Base-by-base conservation (phyloP, 1,139 yeast species). In the Taphrina wiesneri region DNA sequence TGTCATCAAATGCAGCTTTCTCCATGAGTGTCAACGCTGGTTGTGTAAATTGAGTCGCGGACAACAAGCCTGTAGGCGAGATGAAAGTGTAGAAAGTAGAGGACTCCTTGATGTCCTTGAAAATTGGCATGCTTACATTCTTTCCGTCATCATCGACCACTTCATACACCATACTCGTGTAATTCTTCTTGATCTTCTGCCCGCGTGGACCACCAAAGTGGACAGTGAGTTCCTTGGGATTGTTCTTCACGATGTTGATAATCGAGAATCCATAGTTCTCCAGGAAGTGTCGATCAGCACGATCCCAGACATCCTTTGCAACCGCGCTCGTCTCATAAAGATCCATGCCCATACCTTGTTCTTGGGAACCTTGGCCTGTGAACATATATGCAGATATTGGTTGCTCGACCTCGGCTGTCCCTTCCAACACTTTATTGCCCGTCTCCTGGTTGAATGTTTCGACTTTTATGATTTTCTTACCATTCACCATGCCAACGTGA, bases 321-420 rank as follows among this genome's bases (percentile, higher is more conserved):
- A 95, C 97, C 51, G 85, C 90, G 65, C 97, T 89, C 62, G 90
- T 83, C 71, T 86, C 87, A 79, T 93, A 93, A 76, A 93, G 84
- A 79, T 95, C 99, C 99, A 93, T 93, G 82, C 99, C 99, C 99
- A 93, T 93, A 77, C 98, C 98, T 82, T 95, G 99, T 79, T 95
- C 99, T 81, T 93, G 99, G 69, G 99, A 92, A 77, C 99, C 99
- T 83, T 93, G 99, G 77, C 99, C 99, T 72, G 99, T 93, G 81
- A 95, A 93, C 68, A 93, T 97, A 77, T 89, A 93, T 21, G 99
- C 88, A 60, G 99, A 90, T 68, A 87, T 88, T 62, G 99, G 99
- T 80, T 93, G 99, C 74, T 93, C 98, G 75, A 95, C 92, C 81
- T 93, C 99, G 66, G 99, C 99, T 80, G 91, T 96, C 80, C 98